Base-by-base conservation (phyloP, 371 early-diverging fungal genomes). In the Massospora cicadina region DNA sequence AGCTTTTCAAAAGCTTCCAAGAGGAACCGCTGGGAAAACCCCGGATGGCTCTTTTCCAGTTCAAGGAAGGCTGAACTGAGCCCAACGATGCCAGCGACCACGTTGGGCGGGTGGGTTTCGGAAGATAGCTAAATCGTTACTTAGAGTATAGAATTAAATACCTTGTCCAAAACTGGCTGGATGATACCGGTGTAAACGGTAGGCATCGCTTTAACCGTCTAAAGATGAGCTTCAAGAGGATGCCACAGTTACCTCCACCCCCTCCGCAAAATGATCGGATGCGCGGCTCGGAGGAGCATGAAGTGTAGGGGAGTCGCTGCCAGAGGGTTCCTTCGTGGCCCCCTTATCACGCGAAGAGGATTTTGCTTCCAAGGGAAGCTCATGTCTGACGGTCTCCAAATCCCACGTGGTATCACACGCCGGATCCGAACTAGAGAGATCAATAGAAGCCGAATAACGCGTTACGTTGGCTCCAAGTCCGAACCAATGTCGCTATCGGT, bases 401-500 rank as follows among this genome's bases (percentile, higher is more conserved):
- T 57, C 58, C 58, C 58, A 57, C 7, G 58, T n/a, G 17, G 17
- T 17, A 10, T 43, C 43, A 43, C 10, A 43, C 10, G 43, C 43
- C 10, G 17, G 10, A 43, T 5, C 17, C 17, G 5, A 17, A 5
- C 43, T 43, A 43, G 17, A 43, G 17, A 10, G 43, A 10, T 43
- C 5, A 43, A 10, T 17, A 5, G 17, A 5, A 43, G 17, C 17
- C 43, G 17, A 17, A 5, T 43, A 43, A 43, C 17, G 43, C 5
- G 17, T 10, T 43, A 43, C 43, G 5, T 43, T 43, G 32, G 24
- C 28, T 63, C 63, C 13, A 21, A 43, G 7, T 63, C 63, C 33
- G 63, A 63, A 3, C 53, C 28, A 5, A 25, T 7, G 21, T 63
- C 33, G n/a, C 33, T 53, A n/a, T 26, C 63, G 33, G 13, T 75